Conservation (phyloP, 2,329 filamentous ascomycete genomes). For the Curvularia hawaiiensis region DNA sequence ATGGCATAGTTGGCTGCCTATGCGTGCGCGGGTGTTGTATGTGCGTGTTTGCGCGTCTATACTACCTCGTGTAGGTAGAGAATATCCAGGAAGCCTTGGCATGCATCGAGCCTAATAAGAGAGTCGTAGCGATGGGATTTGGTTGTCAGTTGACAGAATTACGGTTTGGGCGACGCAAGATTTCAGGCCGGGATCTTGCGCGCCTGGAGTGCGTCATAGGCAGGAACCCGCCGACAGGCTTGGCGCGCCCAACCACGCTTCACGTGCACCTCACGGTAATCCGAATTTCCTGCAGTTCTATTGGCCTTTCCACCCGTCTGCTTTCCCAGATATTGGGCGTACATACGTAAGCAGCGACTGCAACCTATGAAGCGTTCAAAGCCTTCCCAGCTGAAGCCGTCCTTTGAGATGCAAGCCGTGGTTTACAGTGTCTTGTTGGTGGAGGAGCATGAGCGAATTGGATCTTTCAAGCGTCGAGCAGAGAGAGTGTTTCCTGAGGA, state of each 20-base stretch:
- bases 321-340: neutral
- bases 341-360: neutral
- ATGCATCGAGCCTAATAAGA: conserved; percentile 18
- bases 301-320: neutral
- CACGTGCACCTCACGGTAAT: neutral
- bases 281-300: neutral
- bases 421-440: neutral
- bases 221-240: conserved; percentile 11
- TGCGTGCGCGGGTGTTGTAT: neutral
- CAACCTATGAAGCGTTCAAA: neutral
- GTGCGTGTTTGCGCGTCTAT: neutral
- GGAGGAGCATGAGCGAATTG: neutral
- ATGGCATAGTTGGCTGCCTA: conserved; percentile 29
- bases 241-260: conserved; percentile 6
- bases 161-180: conserved; percentile 2
- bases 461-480: neutral
- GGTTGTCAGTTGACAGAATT: conserved; percentile 5
- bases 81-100: conserved; percentile 7
- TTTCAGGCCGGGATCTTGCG: conserved; percentile 14
- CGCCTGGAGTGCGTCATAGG: conserved; percentile 11
- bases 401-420: neutral
- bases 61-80: conserved; percentile 32
- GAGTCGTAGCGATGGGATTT: neutral
- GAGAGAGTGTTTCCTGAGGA: neutral
- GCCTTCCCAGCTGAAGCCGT: too few relatives aligned